These are phyloP conservation scores for Candida adriatica DNA, from an alignment of 805 yeast species.

Conservation along the genomic window DNA sequence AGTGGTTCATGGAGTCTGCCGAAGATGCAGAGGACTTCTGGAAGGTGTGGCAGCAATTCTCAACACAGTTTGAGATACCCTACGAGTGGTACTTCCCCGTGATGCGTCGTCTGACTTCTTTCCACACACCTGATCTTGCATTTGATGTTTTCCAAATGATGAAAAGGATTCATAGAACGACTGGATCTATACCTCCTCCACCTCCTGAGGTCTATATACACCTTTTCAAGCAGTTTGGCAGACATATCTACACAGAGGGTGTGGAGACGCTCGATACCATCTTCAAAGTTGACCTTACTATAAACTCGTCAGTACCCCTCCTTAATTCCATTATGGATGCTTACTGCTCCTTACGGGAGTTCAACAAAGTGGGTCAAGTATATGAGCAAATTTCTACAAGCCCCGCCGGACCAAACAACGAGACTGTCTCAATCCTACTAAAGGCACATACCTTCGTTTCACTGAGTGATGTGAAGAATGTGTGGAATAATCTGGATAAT, in stretches of 20 bases:
- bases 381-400: slow-evolving; percentile 54
- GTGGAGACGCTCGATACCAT: slow-evolving; percentile 56
- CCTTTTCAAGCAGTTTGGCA: slow-evolving; percentile 56
- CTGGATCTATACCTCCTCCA: slow-evolving; percentile 42
- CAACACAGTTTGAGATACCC: slow-evolving; percentile 49
- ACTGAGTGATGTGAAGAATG: slow-evolving; percentile 47
- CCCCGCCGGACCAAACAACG: slow-evolving; percentile 47
- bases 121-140: slow-evolving; percentile 54
- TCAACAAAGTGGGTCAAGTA: slow-evolving; percentile 47
- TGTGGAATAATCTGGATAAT: slow-evolving; percentile 49
- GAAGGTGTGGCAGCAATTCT: slow-evolving; percentile 52
- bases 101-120: slow-evolving; percentile 46
- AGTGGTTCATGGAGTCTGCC: slow-evolving; percentile 33
- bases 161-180: slow-evolving; percentile 46
- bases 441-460: slow-evolving; percentile 50
- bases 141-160: slow-evolving; percentile 54
- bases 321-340: slow-evolving; percentile 62
- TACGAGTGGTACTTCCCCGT: slow-evolving; percentile 52
- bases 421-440: slow-evolving; percentile 61
- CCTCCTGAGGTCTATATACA: slow-evolving; percentile 50
- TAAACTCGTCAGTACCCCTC: slow-evolving; percentile 49
- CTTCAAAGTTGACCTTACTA: slow-evolving; percentile 52
- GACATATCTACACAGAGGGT: slow-evolving; percentile 53
- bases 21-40: slow-evolving; percentile 39
- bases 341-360: slow-evolving; percentile 50